A percentile compares a stretch with the other conserved stretches of the same genome.
Evolutionary conservation across 768 basidiomycete genomes (phyloP).

Genomic region (Chalciporus chontae): DNA sequence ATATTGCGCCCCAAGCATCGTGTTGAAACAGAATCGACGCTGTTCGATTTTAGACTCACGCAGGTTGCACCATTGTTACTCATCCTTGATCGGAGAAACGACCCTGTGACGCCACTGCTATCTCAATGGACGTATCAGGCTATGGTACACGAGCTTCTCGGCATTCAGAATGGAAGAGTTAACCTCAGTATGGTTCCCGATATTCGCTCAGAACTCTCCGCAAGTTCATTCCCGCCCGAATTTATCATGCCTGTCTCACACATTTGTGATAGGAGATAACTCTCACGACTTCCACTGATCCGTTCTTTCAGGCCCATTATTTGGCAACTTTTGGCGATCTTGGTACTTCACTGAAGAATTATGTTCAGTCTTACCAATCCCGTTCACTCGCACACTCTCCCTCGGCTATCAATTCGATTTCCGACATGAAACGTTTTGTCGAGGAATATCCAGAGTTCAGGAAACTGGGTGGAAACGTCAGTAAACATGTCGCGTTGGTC

Average conservation of each 20-base stretch:
- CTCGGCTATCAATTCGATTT: constrained; percentile 85
- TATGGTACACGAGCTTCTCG: constrained; percentile 95
- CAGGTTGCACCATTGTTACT: constrained; percentile 87
- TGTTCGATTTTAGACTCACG: constrained; percentile 91
- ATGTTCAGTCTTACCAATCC: constrained; percentile 91
- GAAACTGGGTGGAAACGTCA: constrained; percentile 95
- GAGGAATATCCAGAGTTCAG: constrained; percentile 98
- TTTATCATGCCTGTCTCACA: constrained; percentile 10
- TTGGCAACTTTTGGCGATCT: constrained; percentile 96
- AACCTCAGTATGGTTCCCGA: constrained; percentile 81
- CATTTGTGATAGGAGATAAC: constrained; percentile 79
- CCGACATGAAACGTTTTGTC: constrained; percentile 96
- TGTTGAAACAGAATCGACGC: constrained; percentile 71
- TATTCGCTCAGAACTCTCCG: constrained; percentile 80
- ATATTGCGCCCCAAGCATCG: constrained; percentile 50
- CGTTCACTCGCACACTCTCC: constrained; percentile 74
- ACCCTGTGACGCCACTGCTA: constrained; percentile 93
- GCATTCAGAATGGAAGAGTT: constrained; percentile 92
- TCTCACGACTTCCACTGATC: constrained; percentile 84
- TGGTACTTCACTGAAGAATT: constrained; percentile 84
- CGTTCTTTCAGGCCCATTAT: constrained; percentile 89
- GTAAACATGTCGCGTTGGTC: constrained; percentile 96
- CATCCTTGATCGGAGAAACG: constrained; percentile 92
- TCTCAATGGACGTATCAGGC: constrained; percentile 99
- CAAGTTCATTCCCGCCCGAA: constrained; percentile 33